phyloP scores from a whole-genome alignment of 164 flowering plant genomes.

The Stephania japonica region DNA sequence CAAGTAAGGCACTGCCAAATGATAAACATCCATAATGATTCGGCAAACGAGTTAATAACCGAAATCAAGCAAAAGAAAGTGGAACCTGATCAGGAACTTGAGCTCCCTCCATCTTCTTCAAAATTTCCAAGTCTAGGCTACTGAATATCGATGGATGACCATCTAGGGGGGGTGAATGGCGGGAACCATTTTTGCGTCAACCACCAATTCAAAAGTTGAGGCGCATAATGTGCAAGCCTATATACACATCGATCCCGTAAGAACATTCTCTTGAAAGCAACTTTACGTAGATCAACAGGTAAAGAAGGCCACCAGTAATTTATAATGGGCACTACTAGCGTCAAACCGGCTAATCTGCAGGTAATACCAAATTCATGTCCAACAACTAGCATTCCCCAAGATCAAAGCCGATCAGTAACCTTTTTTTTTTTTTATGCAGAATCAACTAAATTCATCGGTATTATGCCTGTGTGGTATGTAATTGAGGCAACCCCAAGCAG shows the following conservation, averaged over 20 bases:
- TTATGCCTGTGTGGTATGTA: conserved; percentile 41
- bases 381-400: no score
- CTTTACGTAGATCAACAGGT: conserved; percentile 16
- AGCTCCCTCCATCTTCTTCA: conserved; percentile 8
- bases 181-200: conserved; percentile 40
- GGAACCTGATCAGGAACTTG: conserved; percentile 9
- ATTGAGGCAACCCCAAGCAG: conserved; percentile 38
- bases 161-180: conserved; percentile 11
- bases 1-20: no score
- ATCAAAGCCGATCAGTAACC: background rate
- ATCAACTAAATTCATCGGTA: background rate
- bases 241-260: conserved; percentile 28
- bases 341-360: conserved; percentile 45
- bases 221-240: conserved; percentile 29
- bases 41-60: no score
- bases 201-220: conserved; percentile 36
- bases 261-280: conserved; percentile 16
- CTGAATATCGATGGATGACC: conserved; percentile 20
- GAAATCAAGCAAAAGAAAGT: background rate
- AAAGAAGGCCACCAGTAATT: conserved; percentile 49
- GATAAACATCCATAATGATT: no score
- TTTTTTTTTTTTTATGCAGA: no score
- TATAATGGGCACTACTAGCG: conserved; percentile 33
- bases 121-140: conserved; percentile 19
- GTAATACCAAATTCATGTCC: background rate